Percentiles rank a stretch among this genome's conserved stretches.
Evolutionary conservation across 192 early-diverging fungal species (phyloP).

Genomic region (Gigaspora rosea): DNA sequence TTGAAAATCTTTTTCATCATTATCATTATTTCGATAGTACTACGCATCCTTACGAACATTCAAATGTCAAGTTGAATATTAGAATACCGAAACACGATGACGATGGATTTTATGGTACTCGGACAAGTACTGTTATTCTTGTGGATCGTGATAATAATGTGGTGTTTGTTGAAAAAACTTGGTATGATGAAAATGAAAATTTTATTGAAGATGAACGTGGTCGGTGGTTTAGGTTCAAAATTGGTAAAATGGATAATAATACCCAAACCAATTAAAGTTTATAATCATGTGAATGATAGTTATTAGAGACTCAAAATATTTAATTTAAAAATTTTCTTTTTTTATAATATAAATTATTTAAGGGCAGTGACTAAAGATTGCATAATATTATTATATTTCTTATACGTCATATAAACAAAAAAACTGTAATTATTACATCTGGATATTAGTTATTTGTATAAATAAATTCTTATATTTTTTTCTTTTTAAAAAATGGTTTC

Average conservation of each 20-base stretch:
- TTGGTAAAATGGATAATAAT: not conserved
- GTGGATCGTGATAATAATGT: constrained; percentile 42
- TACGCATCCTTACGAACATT: not conserved
- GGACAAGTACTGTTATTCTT: constrained; percentile 44
- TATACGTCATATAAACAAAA: too few species aligned
- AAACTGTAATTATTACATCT: too few species aligned
- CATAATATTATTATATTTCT: too few species aligned
- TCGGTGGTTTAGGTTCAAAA: not conserved
- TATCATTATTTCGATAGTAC: constrained; percentile 14
- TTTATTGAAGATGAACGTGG: not conserved
- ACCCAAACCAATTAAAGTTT: too few species aligned
- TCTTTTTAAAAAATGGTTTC: too few species aligned
- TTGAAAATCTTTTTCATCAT: not conserved
- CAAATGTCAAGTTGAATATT: constrained; percentile 31
- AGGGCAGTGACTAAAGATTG: too few species aligned
- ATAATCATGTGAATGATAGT: too few species aligned
- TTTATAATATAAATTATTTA: too few species aligned
- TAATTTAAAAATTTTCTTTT: too few species aligned
- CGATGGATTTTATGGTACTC: constrained; percentile 35
- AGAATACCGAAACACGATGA: constrained; percentile 30
- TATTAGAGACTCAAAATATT: too few species aligned
- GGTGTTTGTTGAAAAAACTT: constrained; percentile 39
- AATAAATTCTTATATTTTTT: too few species aligned
- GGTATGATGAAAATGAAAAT: constrained; percentile 11
- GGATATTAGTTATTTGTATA: too few species aligned